Evolutionary conservation across 176 grass and related monocot species (phyloP), one percentile per base, ranked within the genome.

Genomic region (Lolium multiflorum): DNA sequence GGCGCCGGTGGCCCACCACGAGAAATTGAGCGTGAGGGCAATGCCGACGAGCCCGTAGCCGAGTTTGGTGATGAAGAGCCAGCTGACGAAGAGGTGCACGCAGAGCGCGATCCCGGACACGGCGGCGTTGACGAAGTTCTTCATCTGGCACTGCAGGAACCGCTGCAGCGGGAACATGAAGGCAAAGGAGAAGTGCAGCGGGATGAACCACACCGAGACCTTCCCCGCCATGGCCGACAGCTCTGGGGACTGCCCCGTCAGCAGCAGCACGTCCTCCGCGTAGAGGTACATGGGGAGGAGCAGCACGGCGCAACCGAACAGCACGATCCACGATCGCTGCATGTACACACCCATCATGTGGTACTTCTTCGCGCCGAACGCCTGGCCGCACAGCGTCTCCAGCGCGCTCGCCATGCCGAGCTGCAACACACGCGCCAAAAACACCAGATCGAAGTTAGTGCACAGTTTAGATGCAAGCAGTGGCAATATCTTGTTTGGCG

Each of bases 341-440:
- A 98, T 94, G 96, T 98, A 98, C 49, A 98, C 91, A 1, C 96
- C 93, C 79, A 98, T 85, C 96, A 95, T 95, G 86, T 93, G 89
- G 81, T 88, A 95, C 81, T 92, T 94, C 83, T 89, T 95, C 0
- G 89, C 92, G 2, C 87, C 89, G 76, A 77, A 94, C 25, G 92
- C 89, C 60, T 91, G 89, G 4, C 92, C 89, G 71, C 89, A 94
- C 54, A 94, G 56, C 52, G 92, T 94, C 62, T 94, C 89, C 76
- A 94, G 66, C 22, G 92, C 92, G 49, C 74, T 95, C 64, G 89
- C 95, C 95, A 97, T 97, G 86, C 95, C 95, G 38, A 97, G 87
- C 95, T 97, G 84, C 88, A n/a, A 24, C 15, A 31, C 24, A 0
- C 7, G 31, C 31, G 28, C 71, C 14, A 2, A 51, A 26, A 24